phyloP scores from a whole-genome alignment of 495 filamentous ascomycete genomes.

The Hypoxylon lienhwacheense region DNA sequence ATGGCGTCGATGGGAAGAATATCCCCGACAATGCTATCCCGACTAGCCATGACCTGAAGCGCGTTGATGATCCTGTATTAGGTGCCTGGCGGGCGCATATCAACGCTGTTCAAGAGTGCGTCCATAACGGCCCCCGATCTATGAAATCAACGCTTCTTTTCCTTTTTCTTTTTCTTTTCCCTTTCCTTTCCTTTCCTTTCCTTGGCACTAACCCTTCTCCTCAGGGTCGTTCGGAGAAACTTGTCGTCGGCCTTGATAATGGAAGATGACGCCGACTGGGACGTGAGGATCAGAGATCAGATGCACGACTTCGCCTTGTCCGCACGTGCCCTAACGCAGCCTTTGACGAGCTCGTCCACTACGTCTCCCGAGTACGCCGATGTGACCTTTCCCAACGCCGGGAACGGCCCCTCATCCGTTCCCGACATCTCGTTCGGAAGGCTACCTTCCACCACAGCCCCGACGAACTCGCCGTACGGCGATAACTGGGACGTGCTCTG shows the following conservation, averaged over 20 bases:
- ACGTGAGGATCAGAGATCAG: constrained; percentile 54
- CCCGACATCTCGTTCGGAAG: constrained; percentile 27
- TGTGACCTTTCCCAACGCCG: constrained; percentile 22
- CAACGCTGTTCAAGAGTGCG: constrained; percentile 38
- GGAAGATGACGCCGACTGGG: constrained; percentile 64
- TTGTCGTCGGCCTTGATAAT: constrained; percentile 55
- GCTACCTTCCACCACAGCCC: constrained; percentile 35
- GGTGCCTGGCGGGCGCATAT: constrained; percentile 38
- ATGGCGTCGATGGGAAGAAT: constrained; percentile 45
- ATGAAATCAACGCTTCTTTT: too few relatives aligned
- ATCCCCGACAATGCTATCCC: constrained; percentile 47
- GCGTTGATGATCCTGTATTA: constrained; percentile 14
- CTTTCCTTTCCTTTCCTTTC: too few relatives aligned
- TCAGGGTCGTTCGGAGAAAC: constrained; percentile 49
- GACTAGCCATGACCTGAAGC: constrained; percentile 11
- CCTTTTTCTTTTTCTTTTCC: too few relatives aligned
- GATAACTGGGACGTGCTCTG: constrained; percentile 62
- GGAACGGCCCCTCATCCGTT: constrained; percentile 1
- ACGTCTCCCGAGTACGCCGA: constrained; percentile 21
- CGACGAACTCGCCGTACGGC: constrained; percentile 56
- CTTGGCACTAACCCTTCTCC: background rate
- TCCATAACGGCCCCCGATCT: background rate
- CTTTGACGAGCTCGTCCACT: constrained; percentile 14
- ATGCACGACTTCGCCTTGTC: constrained; percentile 51
- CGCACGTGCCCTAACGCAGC: constrained; percentile 40